These are phyloP conservation scores for Kodamaea plutei DNA, from an alignment of 1,139 yeast species.

Conservation along the genomic window DNA sequence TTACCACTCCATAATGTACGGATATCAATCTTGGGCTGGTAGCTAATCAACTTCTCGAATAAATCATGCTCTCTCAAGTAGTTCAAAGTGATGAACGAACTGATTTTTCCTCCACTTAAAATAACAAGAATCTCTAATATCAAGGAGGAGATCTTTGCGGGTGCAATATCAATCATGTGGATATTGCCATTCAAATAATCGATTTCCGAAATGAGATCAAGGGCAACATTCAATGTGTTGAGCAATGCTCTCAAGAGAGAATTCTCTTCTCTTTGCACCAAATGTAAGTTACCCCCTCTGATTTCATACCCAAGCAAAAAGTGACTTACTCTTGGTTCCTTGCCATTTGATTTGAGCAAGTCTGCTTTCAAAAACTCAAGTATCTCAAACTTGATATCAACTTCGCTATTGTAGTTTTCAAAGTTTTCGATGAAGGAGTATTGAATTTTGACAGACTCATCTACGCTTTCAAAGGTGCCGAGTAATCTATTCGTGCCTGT, in stretches of 20 bases:
- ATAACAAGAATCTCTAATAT: constrained; percentile 59
- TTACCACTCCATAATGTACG: constrained; percentile 50
- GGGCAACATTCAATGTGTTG: constrained; percentile 43
- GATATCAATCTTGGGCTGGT: constrained; percentile 52
- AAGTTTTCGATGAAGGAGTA: constrained; percentile 71
- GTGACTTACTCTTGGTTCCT: constrained; percentile 59
- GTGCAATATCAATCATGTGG: constrained; percentile 44
- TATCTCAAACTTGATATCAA: constrained; percentile 53
- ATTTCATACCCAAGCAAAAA: constrained; percentile 66
- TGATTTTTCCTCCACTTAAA: constrained; percentile 51
- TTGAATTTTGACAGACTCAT: constrained; percentile 67
- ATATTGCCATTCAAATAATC: constrained; percentile 35
- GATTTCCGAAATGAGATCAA: constrained; percentile 37
- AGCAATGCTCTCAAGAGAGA: constrained; percentile 58
- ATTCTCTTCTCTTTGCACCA: constrained; percentile 17
- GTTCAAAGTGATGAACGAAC: constrained; percentile 50
- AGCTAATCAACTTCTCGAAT: constrained; percentile 47
- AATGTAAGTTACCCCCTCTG: constrained; percentile 28
- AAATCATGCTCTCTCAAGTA: constrained; percentile 48
- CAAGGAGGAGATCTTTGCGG: constrained; percentile 54
- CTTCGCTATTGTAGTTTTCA: constrained; percentile 35
- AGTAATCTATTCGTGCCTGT: constrained; percentile 58
- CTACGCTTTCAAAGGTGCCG: constrained; percentile 67
- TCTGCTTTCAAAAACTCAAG: constrained; percentile 55
- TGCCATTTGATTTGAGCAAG: constrained; percentile 37